Conservation (phyloP, 1,284 basidiomycete genomes). For the Cutaneotrichosporon sp. region DNA sequence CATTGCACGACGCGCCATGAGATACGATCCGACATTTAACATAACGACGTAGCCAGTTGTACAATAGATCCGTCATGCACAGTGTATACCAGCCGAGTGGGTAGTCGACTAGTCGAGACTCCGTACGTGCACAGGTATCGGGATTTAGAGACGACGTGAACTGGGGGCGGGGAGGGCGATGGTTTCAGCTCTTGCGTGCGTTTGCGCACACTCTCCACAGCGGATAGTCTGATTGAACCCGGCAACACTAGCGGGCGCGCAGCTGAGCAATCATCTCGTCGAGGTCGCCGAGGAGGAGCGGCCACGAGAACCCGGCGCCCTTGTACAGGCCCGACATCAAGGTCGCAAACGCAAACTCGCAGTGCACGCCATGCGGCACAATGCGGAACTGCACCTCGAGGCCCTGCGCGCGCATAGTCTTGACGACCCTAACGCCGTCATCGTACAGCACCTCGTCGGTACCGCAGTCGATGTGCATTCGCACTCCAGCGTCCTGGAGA, state of each 20-base stretch:
- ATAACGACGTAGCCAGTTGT: too few species aligned
- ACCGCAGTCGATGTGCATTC: constrained; percentile 19
- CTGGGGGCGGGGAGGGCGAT: too few species aligned
- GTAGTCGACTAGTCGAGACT: too few species aligned
- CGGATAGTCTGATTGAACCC: too few species aligned
- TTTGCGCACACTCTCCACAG: too few species aligned
- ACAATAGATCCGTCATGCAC: too few species aligned
- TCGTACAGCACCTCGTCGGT: constrained; percentile 19
- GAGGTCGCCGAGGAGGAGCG: constrained; percentile 12
- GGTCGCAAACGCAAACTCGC: constrained; percentile 19
- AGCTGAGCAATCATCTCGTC: constrained; percentile 6
- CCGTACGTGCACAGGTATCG: too few species aligned
- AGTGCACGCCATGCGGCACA: constrained; percentile 18
- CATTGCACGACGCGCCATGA: too few species aligned
- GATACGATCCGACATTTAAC: too few species aligned
- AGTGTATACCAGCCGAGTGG: too few species aligned
- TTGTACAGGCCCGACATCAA: constrained; percentile 13
- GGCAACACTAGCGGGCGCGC: background rate
- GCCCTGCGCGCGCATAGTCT: constrained; percentile 12
- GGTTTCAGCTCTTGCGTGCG: too few species aligned
- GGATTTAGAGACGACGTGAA: too few species aligned
- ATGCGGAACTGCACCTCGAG: constrained; percentile 15
- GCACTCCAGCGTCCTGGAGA: constrained; percentile 16
- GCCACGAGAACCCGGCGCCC: constrained; percentile 21
- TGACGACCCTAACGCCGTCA: constrained; percentile 10